Conservation (phyloP, 1,284 basidiomycete genomes). For the Ceratobasidium sp. region DNA sequence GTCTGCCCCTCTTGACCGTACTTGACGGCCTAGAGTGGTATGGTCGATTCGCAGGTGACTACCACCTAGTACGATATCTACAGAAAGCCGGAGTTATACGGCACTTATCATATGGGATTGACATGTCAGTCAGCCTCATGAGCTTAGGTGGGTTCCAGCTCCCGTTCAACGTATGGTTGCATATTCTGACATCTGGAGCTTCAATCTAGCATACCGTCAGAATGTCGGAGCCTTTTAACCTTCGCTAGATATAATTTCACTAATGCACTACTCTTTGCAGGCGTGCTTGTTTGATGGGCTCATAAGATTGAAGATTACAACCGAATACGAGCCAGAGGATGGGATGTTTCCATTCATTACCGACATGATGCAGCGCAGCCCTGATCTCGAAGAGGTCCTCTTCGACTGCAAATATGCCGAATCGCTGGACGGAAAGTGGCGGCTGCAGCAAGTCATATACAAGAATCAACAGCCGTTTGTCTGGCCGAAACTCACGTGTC, state of each 20-base stretch:
- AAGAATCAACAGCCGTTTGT: slow-evolving; percentile 10
- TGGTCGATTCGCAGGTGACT: slow-evolving; percentile 37
- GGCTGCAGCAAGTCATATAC: slow-evolving; percentile 24
- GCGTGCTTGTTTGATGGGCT: slow-evolving; percentile 22
- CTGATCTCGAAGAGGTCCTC: slow-evolving; percentile 2
- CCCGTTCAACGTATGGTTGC: no score
- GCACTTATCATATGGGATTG: slow-evolving; percentile 30
- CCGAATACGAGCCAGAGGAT: slow-evolving; percentile 19
- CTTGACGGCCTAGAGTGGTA: slow-evolving; percentile 32
- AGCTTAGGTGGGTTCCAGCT: slow-evolving; percentile 14
- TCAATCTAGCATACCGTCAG: neutral
- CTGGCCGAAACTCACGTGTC: slow-evolving; percentile 21
- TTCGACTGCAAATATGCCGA: slow-evolving; percentile 39
- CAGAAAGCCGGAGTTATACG: slow-evolving; percentile 13
- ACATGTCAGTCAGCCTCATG: neutral
- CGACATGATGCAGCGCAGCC: slow-evolving; percentile 24
- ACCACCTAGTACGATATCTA: slow-evolving; percentile 21
- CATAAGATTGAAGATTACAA: slow-evolving; percentile 5
- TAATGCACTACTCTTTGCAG: neutral
- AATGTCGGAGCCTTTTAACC: neutral
- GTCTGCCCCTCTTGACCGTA: slow-evolving; percentile 10
- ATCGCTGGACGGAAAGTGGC: slow-evolving; percentile 20
- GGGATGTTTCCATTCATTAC: neutral
- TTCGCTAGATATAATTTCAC: neutral
- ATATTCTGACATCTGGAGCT: neutral